Base-by-base conservation (phyloP, 2,329 filamentous ascomycete species). In the Pseudogymnoascus sp. region DNA sequence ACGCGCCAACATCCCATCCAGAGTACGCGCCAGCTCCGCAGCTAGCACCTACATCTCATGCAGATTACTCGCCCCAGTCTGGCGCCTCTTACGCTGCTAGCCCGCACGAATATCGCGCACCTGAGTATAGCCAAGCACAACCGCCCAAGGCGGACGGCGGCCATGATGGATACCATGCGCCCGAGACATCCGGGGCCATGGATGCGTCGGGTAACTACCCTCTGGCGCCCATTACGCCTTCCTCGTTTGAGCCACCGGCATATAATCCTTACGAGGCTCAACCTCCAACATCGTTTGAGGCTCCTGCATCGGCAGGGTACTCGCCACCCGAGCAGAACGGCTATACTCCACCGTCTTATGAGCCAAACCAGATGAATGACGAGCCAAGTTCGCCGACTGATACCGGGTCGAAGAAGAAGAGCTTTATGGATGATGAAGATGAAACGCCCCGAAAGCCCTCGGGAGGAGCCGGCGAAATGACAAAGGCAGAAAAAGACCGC, bases 371-470 rank as follows among this genome's bases (percentile, higher is more conserved):
- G 16, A 77, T 78, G 16, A 75, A 78, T 12, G 80, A 81, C 14
- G 79, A 82, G 6, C 68, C 67, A 11, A 71, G 73, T 34, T 73
- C 71, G 4, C 69, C 71, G 11, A 68, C 76, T 31, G 75, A 79
- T 5, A 78, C 80, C 62, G 87, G 84, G 69, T 79, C 82, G 0
- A 90, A 90, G 76, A 90, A 90, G 77, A 92, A 89, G 73, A 86
- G 84, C 21, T 86, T 91, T 70, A 90, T 95, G 83, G 88, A 93
- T 71, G 88, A 93, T 67, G 90, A 93, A 29, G 88, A 92, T 11
- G 89, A 91, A 34, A 77, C 78, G 5, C 67, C 77, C 47, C 78
- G 74, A 45, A 65, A 67, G 8, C 61, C 68, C 12, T 73, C 77
- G 40, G 78, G 79, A 36, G 83, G 81, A 47, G 78, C 83, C 1